Conservation (phyloP, 2,329 filamentous ascomycete species). For the Fusarium siculi region DNA sequence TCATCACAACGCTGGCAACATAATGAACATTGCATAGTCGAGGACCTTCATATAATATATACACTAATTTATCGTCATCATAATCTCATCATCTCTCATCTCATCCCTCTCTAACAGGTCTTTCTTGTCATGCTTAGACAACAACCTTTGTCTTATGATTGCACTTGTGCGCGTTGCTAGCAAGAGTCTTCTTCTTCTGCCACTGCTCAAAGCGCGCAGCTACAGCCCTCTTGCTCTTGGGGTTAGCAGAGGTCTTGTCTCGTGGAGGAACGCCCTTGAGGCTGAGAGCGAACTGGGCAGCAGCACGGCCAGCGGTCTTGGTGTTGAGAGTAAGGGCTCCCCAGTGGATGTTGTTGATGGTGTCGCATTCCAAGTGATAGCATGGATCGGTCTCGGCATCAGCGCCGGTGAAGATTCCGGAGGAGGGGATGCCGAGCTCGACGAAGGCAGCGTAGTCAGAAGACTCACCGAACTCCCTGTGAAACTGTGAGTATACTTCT, state of each 20-base stretch:
- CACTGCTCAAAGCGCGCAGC: constrained; percentile 42
- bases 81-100: constrained; percentile 7
- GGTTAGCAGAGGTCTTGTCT: constrained; percentile 45
- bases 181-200: constrained; percentile 39
- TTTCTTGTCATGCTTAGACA: constrained; percentile 11
- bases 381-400: constrained; percentile 48
- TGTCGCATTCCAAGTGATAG: constrained; percentile 56
- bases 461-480: constrained; percentile 50
- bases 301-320: constrained; percentile 61
- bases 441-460: constrained; percentile 56
- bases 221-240: constrained; percentile 40
- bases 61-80: constrained; percentile 7
- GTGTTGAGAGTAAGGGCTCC: constrained; percentile 52
- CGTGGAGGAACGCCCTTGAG: constrained; percentile 50
- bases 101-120: neutral
- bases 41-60: constrained; percentile 6
- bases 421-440: constrained; percentile 53
- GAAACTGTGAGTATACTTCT: neutral
- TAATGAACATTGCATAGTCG: neutral
- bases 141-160: constrained; percentile 40
- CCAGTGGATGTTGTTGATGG: constrained; percentile 54
- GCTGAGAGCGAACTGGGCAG: constrained; percentile 55
- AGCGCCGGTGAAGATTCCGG: constrained; percentile 55
- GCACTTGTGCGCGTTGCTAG: constrained; percentile 46
- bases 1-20: neutral